phyloP scores from a whole-genome alignment of 2,329 filamentous ascomycete species.

The Grosmannia huntii region DNA sequence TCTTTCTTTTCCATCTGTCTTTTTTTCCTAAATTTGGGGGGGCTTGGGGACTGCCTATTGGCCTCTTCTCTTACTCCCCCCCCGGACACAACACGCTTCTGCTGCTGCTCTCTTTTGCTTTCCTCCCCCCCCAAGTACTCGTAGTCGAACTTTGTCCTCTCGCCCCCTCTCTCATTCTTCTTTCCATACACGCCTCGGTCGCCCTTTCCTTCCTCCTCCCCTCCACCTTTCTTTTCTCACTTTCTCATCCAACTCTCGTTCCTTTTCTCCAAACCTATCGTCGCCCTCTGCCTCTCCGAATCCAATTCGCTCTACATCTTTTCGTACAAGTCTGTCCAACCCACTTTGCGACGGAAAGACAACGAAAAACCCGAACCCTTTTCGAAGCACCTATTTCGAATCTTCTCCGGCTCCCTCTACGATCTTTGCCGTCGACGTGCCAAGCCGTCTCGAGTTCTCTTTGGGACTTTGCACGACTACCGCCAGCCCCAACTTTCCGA shows the following conservation, averaged over 20 bases:
- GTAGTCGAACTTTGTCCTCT: neutral
- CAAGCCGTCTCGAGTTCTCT: neutral
- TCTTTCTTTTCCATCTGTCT: conserved; percentile 3
- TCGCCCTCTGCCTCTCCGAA: neutral
- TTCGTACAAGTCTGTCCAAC: neutral
- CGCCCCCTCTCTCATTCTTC: conserved; percentile 1
- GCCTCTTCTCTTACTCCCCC: conserved; percentile 2
- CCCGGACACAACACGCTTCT: neutral
- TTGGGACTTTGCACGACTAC: neutral
- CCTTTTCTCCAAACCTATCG: neutral
- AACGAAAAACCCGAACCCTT: neutral
- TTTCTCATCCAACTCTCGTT: conserved; percentile 5
- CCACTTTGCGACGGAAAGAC: neutral
- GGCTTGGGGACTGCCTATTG: neutral
- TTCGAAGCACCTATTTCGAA: neutral
- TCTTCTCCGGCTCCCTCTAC: neutral
- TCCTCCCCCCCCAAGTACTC: neutral
- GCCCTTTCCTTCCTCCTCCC: neutral
- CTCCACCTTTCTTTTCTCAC: neutral
- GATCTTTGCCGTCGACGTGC: neutral
- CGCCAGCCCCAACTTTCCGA: neutral
- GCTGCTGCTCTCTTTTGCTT: neutral
- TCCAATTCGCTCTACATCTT: conserved; percentile 1
- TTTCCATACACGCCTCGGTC: neutral
- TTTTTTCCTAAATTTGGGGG: conserved; percentile 4